Conservation (phyloP, 495 filamentous ascomycete species). For the Lichina pygmaea region DNA sequence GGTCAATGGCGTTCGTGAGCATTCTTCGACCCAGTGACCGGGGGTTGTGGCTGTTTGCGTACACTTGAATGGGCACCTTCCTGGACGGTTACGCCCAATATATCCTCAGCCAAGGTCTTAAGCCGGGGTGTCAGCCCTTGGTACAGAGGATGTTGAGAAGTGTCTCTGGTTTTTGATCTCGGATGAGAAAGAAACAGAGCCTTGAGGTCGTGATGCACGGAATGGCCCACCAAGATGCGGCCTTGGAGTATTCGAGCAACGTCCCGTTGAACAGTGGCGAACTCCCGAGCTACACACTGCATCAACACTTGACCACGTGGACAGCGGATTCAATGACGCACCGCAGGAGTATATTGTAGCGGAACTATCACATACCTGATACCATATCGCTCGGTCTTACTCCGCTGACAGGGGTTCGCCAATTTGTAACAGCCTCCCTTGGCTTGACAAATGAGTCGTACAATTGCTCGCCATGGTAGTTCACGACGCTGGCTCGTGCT, state of each 20-base stretch:
- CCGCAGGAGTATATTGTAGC: too few species aligned
- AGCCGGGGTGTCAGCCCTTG: slow-evolving; percentile 56
- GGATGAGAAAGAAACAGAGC: slow-evolving; percentile 54
- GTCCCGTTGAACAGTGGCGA: slow-evolving; percentile 47
- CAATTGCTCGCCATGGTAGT: slow-evolving; percentile 70
- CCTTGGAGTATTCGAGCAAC: slow-evolving; percentile 45
- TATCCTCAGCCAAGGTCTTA: slow-evolving; percentile 44
- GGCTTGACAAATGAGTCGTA: slow-evolving; percentile 80
- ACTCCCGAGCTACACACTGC: slow-evolving; percentile 25
- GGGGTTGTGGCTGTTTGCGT: not conserved
- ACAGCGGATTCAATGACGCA: too few species aligned
- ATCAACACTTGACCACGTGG: slow-evolving; percentile 1
- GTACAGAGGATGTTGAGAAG: slow-evolving; percentile 44
- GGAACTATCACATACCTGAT: too few species aligned
- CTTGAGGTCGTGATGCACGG: slow-evolving; percentile 63
- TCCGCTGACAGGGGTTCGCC: slow-evolving; percentile 63
- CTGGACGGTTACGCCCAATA: slow-evolving; percentile 68
- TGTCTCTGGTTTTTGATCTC: slow-evolving; percentile 55
- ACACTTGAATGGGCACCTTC: slow-evolving; percentile 38
- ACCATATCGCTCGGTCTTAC: slow-evolving; percentile 42
- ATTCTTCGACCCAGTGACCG: too few species aligned
- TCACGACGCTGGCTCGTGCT: slow-evolving; percentile 66
- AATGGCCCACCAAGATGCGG: slow-evolving; percentile 65
- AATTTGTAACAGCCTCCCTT: slow-evolving; percentile 55
- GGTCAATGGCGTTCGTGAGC: too few species aligned